Conservation (phyloP, 306 rosid species). For the Cucumis sativus region Cucumber_9930_V3 NC_026656.2:18058001-18058500, state of each 20-base stretch:
- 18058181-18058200: conserved; percentile 14
- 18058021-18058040: neutral
- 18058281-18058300: neutral
- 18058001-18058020: conserved; percentile 11
- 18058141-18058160: conserved; percentile 10
- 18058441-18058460: neutral
- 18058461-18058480: neutral
- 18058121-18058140: neutral
- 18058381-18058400: neutral
- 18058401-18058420: neutral
- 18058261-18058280: conserved; percentile 21
- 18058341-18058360: neutral
- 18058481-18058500: neutral
- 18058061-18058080: conserved; percentile 14
- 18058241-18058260: conserved; percentile 92
- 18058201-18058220: conserved; percentile 33
- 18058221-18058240: conserved; percentile 84
- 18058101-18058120: neutral
- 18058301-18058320: neutral
- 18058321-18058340: neutral
- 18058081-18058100: conserved; percentile 20
- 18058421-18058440: neutral
- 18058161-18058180: neutral
- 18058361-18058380: neutral
- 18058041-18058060: conserved; percentile 10